phyloP scores from a whole-genome alignment of 352 stramenopile species.

The Pythium pyrilobum region DNA sequence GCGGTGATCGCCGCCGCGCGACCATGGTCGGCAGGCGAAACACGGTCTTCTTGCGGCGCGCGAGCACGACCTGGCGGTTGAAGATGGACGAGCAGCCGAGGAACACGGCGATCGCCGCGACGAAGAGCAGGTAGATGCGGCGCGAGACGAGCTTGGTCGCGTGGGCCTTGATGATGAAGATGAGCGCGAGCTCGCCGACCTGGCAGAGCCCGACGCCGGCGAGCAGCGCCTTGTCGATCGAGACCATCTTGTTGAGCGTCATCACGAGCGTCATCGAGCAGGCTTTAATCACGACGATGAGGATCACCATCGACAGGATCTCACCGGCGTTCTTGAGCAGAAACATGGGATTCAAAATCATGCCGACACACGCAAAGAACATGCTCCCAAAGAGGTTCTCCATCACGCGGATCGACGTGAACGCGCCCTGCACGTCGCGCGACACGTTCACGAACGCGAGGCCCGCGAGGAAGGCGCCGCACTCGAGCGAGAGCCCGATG shows the following conservation, averaged over 20 bases:
- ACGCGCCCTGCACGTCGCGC: constrained; percentile 53
- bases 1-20: constrained; percentile 5
- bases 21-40: constrained; percentile 41
- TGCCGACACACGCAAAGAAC: constrained; percentile 86
- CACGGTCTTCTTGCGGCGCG: constrained; percentile 43
- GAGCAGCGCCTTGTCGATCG: constrained; percentile 65
- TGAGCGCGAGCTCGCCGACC: constrained; percentile 79
- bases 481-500: constrained; percentile 79
- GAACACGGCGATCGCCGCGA: constrained; percentile 77
- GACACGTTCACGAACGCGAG: constrained; percentile 76
- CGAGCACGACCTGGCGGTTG: constrained; percentile 63
- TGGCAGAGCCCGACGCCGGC: constrained; percentile 74
- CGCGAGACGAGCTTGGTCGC: constrained; percentile 77
- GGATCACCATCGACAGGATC: constrained; percentile 78
- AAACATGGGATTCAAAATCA: constrained; percentile 86
- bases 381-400: constrained; percentile 87
- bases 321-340: constrained; percentile 66
- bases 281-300: constrained; percentile 78
- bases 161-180: constrained; percentile 90
- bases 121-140: constrained; percentile 76
- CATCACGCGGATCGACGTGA: constrained; percentile 83
- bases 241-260: constrained; percentile 66
- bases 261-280: constrained; percentile 71
- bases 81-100: constrained; percentile 78
- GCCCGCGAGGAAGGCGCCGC: constrained; percentile 75